Base-by-base conservation (phyloP, 176 grass and related monocot genomes). In the Oryza longistaminata region DNA sequence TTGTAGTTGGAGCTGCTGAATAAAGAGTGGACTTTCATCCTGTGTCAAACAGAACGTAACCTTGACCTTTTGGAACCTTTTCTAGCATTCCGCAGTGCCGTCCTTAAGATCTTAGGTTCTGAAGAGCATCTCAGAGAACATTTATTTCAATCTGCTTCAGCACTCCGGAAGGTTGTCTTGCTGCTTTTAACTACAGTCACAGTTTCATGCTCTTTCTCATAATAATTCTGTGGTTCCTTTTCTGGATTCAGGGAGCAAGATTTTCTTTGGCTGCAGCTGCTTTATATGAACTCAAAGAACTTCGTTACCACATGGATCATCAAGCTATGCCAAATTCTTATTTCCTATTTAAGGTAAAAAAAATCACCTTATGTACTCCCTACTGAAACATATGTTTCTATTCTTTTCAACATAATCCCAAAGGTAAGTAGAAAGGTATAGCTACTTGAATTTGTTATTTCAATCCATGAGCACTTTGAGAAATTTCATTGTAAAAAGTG, bases 31-130 rank as follows among this genome's bases (percentile, higher is more conserved):
- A 91, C 81, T 26, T 91, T 80, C 78, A 81, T 97, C 71, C 46
- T 93, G 71, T 83, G 73, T 80, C 92, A 94, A 70, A 84, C 91
- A 75, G 75, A 95, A 37, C 76, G 88, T 48, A 89, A 90, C 62
- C 85, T 97, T 88, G 89, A 97, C 85, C 82, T 95, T 62, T 91
- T 93, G 48, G 95, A 97, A 86, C 95, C 95, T 52, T 97, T 97
- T 77, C 83, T 97, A 88, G 87, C 95, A 85, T 93, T 97, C 82
- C 90, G 95, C 68, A 87, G 87, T 68, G 82, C 90, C 34, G 87
- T 93, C 40, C 87, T 97, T 86, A 91, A 90, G 71, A 92, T 90
- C 85, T 86, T 97, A 90, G 87, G 88, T 75, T 91, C 75, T 75
- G 90, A 85, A 88, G 95, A 97, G 74, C 88, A 81, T 87, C 83